Percentiles rank a stretch among this genome's conserved stretches.
phyloP scores from a whole-genome alignment of 371 early-diverging fungal genomes.

The Chytridiales sp. region DNA sequence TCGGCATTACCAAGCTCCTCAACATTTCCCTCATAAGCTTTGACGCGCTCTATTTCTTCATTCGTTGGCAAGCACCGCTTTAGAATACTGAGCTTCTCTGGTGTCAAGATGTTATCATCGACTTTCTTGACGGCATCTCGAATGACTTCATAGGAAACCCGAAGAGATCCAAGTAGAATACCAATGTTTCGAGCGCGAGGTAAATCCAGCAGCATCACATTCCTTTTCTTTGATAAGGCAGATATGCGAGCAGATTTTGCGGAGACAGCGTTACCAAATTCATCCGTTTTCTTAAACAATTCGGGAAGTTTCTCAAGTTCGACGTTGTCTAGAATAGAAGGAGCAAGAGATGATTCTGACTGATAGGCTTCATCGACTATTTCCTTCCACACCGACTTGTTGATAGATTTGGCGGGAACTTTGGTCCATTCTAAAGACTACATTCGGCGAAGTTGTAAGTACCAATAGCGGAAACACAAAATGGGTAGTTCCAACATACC shows the following conservation, averaged over 20 bases:
- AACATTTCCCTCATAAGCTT: slow-evolving; percentile 64
- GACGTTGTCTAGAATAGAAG: slow-evolving; percentile 24
- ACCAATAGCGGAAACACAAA: not conserved
- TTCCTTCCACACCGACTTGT: slow-evolving; percentile 36
- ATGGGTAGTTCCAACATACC: not conserved
- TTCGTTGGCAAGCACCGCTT: slow-evolving; percentile 34
- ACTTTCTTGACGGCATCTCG: slow-evolving; percentile 34
- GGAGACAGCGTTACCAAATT: not conserved
- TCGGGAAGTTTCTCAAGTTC: slow-evolving; percentile 32
- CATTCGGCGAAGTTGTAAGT: not conserved
- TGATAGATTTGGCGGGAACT: slow-evolving; percentile 26
- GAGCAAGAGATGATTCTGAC: not conserved
- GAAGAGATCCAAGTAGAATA: slow-evolving; percentile 19
- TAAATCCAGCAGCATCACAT: slow-evolving; percentile 38
- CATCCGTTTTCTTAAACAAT: slow-evolving; percentile 18
- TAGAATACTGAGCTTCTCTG: slow-evolving; percentile 31
- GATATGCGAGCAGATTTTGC: not conserved
- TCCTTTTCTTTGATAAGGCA: slow-evolving; percentile 2
- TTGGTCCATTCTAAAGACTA: slow-evolving; percentile 45
- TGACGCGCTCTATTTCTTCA: slow-evolving; percentile 57
- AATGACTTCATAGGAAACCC: slow-evolving; percentile 26
- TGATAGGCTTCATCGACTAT: slow-evolving; percentile 35
- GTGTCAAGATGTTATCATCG: slow-evolving; percentile 33
- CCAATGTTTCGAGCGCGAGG: slow-evolving; percentile 38
- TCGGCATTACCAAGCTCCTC: slow-evolving; percentile 67